Base-by-base conservation (phyloP, 352 stramenopile genomes). In the Saprolegnia diclina region DNA sequence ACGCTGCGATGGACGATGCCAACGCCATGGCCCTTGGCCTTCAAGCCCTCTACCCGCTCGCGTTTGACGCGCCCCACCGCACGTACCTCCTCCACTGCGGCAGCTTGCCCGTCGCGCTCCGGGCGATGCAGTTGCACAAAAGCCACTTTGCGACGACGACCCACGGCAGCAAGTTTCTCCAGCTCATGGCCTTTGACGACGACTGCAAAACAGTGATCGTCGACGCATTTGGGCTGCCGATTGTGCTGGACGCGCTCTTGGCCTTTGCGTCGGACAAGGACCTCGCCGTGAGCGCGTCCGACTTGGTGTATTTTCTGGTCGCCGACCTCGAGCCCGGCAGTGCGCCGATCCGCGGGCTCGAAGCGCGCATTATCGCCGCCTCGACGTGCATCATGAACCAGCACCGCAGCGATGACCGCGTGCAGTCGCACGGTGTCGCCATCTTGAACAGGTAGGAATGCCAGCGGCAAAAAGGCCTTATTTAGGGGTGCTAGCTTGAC, bases 121-220 rank as follows among this genome's bases (percentile, higher is more conserved):
- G 48, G 11, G 55, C 77, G 7, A 85, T 91, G 79, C 54, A 74
- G 11, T 64, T 46, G 0, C 75, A 85, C 10, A 29, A 54, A 0
- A 71, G 22, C 0, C 74, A 80, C 5, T 63, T 77, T 19, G 50
- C 64, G 0, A 71, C 90, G 5, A 81, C 89, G 54, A 48, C 83
- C 0, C 76, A 72, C 56, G 77, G 79, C 6, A 89, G 80, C 67
- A 84, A 86, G 53, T 87, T 92, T 35, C 72, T 92, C 1, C 82
- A 87, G 71, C 76, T 80, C 40, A 87, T 92, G 77, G 73, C 74
- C 7, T 79, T 85, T 29, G 84, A 91, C 50, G 77, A 89, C 16
- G 67, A 76, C 11, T 74, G 75, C 29, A 91, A 84, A 64, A 66
- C 79, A 14, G 65, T 67, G 1, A 79, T 91, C n/a, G 35, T 73